A percentile compares a stretch with the other conserved stretches of the same genome.
These are phyloP conservation scores for Trametes sp. DNA, from an alignment of 1,284 basidiomycete genomes.

Conservation along the genomic window DNA sequence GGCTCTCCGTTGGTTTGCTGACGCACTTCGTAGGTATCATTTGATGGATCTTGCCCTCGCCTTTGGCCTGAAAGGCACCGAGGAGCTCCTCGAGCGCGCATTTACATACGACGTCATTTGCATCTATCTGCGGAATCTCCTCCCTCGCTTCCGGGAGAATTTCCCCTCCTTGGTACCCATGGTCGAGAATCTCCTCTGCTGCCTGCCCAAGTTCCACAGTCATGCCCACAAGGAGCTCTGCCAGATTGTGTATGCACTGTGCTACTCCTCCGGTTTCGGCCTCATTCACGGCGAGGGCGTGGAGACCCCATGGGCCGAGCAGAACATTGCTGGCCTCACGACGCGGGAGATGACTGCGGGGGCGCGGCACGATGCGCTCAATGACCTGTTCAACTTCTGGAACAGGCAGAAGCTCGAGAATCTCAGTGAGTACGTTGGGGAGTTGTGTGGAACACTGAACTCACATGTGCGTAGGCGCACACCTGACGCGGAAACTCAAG, in stretches of 20 bases:
- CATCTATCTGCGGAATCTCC: conserved; percentile 1
- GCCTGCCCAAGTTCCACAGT: conserved; percentile 12
- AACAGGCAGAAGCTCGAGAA: conserved; percentile 4
- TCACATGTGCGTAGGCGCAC: not conserved
- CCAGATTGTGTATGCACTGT: conserved; percentile 9
- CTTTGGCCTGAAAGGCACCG: not conserved
- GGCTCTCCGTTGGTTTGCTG: too few species aligned
- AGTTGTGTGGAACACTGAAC: not conserved
- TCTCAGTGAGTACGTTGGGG: not conserved
- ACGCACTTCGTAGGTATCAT: not conserved
- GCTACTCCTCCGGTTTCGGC: conserved; percentile 1
- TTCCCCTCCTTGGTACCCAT: not conserved
- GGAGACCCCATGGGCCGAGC: conserved; percentile 14
- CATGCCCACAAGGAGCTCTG: conserved; percentile 11
- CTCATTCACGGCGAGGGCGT: conserved; percentile 16
- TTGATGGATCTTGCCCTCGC: not conserved
- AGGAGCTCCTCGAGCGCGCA: not conserved
- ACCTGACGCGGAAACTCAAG: not conserved
- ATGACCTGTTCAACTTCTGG: conserved; percentile 5
- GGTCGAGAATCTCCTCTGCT: not conserved
- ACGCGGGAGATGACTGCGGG: conserved; percentile 19
- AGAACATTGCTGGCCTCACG: not conserved
- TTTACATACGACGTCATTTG: conserved; percentile 2
- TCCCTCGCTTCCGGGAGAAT: not conserved
- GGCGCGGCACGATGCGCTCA: conserved; percentile 6